A percentile compares a stretch with the other conserved stretches of the same genome.
phyloP scores from a whole-genome alignment of 2,329 filamentous ascomycete genomes.

The Ilyonectria destructans region DNA sequence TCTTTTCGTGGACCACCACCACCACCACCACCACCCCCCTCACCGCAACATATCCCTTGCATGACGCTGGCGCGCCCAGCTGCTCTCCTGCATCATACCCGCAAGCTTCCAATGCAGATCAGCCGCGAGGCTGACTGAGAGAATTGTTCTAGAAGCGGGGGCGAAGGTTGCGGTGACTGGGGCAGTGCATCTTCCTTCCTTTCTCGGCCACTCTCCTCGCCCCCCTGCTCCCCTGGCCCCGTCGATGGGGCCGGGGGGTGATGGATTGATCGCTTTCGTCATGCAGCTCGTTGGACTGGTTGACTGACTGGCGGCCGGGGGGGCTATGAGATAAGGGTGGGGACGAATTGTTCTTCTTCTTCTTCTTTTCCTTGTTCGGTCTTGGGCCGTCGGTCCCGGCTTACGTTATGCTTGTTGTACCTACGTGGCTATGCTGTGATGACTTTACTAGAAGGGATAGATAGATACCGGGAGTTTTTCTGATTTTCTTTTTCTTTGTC shows the following conservation, averaged over 20 bases:
- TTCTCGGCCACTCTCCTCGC: constrained; percentile 25
- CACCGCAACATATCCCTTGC: constrained; percentile 3
- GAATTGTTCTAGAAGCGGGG: constrained; percentile 55
- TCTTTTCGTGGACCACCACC: neutral
- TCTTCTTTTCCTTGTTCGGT: constrained; percentile 14
- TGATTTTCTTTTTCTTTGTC: constrained; percentile 24
- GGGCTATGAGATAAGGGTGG: constrained; percentile 8
- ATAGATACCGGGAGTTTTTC: constrained; percentile 23
- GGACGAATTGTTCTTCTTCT: neutral
- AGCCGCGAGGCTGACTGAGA: constrained; percentile 49
- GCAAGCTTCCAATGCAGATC: constrained; percentile 24
- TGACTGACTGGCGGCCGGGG: neutral
- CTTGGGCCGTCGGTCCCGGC: neutral
- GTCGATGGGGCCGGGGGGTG: constrained; percentile 7
- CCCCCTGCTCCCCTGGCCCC: constrained; percentile 9
- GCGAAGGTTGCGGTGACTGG: constrained; percentile 35
- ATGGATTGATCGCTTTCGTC: constrained; percentile 8
- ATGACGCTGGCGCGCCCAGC: constrained; percentile 4
- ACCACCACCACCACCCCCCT: constrained; percentile 5
- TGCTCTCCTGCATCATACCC: constrained; percentile 4
- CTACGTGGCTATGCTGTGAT: constrained; percentile 31
- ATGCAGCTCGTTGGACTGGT: constrained; percentile 16
- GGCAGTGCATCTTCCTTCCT: constrained; percentile 42
- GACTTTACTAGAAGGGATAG: constrained; percentile 37
- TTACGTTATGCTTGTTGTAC: constrained; percentile 16